A percentile compares a stretch with the other conserved stretches of the same genome.
Evolutionary conservation across 305 asterid species (phyloP).

Genomic region (Fraxinus platypoda): DNA sequence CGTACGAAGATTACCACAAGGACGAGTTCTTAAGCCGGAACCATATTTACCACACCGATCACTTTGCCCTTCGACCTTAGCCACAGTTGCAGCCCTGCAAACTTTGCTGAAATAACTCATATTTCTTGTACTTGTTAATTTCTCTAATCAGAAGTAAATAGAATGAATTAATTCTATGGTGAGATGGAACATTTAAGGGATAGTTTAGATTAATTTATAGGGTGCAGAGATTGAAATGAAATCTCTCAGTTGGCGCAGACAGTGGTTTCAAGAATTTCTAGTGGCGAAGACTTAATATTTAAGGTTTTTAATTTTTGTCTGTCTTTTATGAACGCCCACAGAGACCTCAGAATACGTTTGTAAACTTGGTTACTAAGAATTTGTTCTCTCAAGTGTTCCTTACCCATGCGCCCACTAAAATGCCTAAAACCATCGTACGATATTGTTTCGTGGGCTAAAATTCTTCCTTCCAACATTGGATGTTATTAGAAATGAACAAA

Average conservation of each 20-base stretch:
- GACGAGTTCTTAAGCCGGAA: slow-evolving; percentile 5
- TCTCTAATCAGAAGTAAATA: not conserved
- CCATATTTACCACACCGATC: slow-evolving; percentile 20
- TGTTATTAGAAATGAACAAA: not conserved
- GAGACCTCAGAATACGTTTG: not conserved
- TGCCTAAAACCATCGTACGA: not conserved
- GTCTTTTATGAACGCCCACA: slow-evolving; percentile 1
- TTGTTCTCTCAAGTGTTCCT: not conserved
- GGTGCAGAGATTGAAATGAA: not conserved
- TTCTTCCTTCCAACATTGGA: not conserved
- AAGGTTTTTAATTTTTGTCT: not conserved
- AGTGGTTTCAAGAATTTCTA: slow-evolving; percentile 38
- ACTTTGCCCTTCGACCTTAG: slow-evolving; percentile 25
- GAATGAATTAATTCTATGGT: not conserved
- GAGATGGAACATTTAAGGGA: not conserved
- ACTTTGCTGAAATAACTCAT: slow-evolving; percentile 39
- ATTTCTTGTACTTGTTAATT: not conserved
- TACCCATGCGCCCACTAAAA: not conserved
- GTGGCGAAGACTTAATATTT: slow-evolving; percentile 16
- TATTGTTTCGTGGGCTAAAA: not conserved
- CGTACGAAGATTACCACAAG: not conserved
- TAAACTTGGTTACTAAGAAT: not conserved
- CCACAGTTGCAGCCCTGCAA: slow-evolving; percentile 31
- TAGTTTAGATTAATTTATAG: slow-evolving; percentile 4
- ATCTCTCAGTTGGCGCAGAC: slow-evolving; percentile 39